Evolutionary conservation across 495 filamentous ascomycete species (phyloP).

Genomic region (Chaetomidium leptoderma): DNA sequence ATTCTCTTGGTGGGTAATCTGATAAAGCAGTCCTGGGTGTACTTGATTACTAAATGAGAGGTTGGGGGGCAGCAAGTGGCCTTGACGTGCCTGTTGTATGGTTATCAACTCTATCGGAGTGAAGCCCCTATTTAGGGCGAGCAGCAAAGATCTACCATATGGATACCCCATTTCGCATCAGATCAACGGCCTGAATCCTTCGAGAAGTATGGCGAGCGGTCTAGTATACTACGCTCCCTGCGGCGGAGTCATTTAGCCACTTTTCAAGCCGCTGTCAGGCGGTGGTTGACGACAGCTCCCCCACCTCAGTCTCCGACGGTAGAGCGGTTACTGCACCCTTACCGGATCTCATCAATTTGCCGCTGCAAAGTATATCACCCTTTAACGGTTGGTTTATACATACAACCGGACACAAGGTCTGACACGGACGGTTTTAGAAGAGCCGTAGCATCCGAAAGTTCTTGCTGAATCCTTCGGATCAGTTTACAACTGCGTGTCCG

Average conservation of each 20-base stretch:
- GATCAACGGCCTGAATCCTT: neutral
- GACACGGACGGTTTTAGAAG: neutral
- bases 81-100: too few relatives aligned
- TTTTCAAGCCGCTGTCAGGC: neutral
- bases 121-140: neutral
- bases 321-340: neutral
- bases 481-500: neutral
- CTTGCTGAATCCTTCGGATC: neutral
- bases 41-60: too few relatives aligned
- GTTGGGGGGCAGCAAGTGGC: too few relatives aligned
- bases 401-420: neutral
- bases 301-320: neutral
- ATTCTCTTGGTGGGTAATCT: neutral
- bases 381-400: neutral
- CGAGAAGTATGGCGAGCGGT: neutral
- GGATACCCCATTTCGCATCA: neutral
- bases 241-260: conserved; percentile 1
- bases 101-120: too few relatives aligned
- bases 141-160: neutral
- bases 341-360: neutral
- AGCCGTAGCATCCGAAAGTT: too few relatives aligned
- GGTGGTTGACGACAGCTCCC: neutral
- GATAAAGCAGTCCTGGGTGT: too few relatives aligned
- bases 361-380: neutral
- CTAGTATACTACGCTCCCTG: neutral